Evolutionary conservation across 805 yeast species (phyloP), one percentile per base, ranked within the genome.

Genomic region (Candida ficus): DNA sequence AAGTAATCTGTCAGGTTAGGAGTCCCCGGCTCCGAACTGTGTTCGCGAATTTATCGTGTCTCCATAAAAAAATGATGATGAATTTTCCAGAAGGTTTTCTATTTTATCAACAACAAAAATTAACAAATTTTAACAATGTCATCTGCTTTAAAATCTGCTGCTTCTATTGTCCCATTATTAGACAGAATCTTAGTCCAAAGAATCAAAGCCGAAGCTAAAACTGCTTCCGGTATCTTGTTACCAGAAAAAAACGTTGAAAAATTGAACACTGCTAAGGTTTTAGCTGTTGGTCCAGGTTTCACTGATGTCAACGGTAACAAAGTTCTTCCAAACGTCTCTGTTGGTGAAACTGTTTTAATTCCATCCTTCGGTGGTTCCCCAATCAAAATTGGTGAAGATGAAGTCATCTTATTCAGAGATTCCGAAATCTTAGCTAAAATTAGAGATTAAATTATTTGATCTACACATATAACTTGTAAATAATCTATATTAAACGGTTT

Each of bases 181-280:
- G 98, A 93, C 80, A 84, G 99, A 70, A 91, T 93, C 46, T 78
- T 93, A 49, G 96, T 93, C 48, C 97, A 90, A 73, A 85, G 97
- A 67, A 68, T 83, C 61, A 89, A 88, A 75, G 95, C 95, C 45
- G 83, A 86, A 60, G 75, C 91, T 52, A 76, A 89, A 72, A 90
- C 98, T 45, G 84, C 95, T 43, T 80, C 93, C 33, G 98, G 98
- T 60, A 77, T 90, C 58, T 86, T 79, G 68, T 83, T 90, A 53
- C 98, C 98, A 47, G 97, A 90, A 70, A 89, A 89, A 75, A 90
- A 91, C 73, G 95, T 83, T 56, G 91, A 87, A 64, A 93, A 91
- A 71, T 77, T 89, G 60, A 86, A 86, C 73, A 85, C 88, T 67
- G 99, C 90, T 47, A 80, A 81, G 41, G 98, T 91, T 38, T 67